Evolutionary conservation across 2,329 filamentous ascomycete genomes (phyloP).

Genomic region (Ophiocordyceps camponoti-saundersi): DNA sequence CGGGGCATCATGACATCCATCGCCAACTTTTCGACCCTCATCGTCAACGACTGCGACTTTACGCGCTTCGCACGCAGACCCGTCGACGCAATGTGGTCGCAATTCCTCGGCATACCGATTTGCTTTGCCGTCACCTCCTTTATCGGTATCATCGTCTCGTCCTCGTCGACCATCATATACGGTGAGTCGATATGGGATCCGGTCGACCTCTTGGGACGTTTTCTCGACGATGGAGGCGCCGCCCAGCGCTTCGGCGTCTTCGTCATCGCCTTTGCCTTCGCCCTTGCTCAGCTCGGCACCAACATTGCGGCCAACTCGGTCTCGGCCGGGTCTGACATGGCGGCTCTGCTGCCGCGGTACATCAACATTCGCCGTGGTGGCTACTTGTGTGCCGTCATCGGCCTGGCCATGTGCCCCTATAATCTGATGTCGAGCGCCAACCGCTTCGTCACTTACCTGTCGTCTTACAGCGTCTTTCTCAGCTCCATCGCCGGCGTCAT

Average conservation of each 20-base stretch:
- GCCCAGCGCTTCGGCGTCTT: constrained; percentile 61
- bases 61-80: constrained; percentile 67
- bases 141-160: constrained; percentile 66
- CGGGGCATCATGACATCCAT: constrained; percentile 79
- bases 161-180: constrained; percentile 53
- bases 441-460: constrained; percentile 82
- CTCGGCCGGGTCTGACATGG: constrained; percentile 69
- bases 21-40: constrained; percentile 79
- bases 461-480: constrained; percentile 86
- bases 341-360: constrained; percentile 61
- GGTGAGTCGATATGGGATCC: constrained; percentile 57
- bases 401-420: constrained; percentile 76
- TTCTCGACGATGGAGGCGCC: constrained; percentile 51
- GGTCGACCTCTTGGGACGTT: constrained; percentile 45
- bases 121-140: constrained; percentile 69
- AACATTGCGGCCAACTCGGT: constrained; percentile 81
- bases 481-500: constrained; percentile 89
- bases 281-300: constrained; percentile 68
- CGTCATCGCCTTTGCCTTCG: constrained; percentile 51
- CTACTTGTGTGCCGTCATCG: constrained; percentile 67
- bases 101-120: constrained; percentile 56
- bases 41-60: constrained; percentile 72
- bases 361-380: constrained; percentile 76
- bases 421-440: constrained; percentile 59
- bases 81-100: constrained; percentile 61